These are phyloP conservation scores for Anthracocystis walkeri DNA, from an alignment of 1,284 basidiomycete genomes.

Conservation along the genomic window DNA sequence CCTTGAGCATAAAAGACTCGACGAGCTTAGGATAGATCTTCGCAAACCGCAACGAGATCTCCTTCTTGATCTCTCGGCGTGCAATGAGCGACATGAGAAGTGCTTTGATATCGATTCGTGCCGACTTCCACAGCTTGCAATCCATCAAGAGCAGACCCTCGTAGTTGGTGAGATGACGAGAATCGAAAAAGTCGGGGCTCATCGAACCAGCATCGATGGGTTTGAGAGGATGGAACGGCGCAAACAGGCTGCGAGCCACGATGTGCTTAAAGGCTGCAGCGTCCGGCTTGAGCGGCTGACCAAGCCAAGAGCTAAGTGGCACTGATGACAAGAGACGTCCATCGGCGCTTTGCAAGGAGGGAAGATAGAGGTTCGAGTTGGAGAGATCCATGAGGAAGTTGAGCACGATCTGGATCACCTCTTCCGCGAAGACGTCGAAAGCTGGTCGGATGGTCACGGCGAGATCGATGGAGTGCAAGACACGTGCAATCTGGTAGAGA, in stretches of 20 bases:
- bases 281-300: constrained; percentile 40
- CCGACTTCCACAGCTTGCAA: constrained; percentile 66
- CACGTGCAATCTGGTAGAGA: constrained; percentile 82
- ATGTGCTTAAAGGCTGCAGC: constrained; percentile 59
- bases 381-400: constrained; percentile 63
- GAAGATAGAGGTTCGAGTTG: constrained; percentile 58
- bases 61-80: constrained; percentile 78
- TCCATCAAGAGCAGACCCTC: constrained; percentile 66
- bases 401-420: constrained; percentile 75
- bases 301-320: constrained; percentile 20
- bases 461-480: constrained; percentile 87
- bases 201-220: constrained; percentile 52
- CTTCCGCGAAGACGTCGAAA: constrained; percentile 89
- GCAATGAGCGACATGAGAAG: constrained; percentile 83
- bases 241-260: constrained; percentile 51
- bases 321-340: constrained; percentile 6
- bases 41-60: constrained; percentile 75
- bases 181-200: constrained; percentile 61
- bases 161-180: constrained; percentile 53
- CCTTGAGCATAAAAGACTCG: constrained; percentile 66
- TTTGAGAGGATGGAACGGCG: constrained; percentile 49
- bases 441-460: constrained; percentile 89
- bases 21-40: constrained; percentile 63
- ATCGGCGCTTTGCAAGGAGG: constrained; percentile 11
- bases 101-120: constrained; percentile 80